Conservation (phyloP, 768 basidiomycete species). For the Tylopilus rubrobrunneus region DNA sequence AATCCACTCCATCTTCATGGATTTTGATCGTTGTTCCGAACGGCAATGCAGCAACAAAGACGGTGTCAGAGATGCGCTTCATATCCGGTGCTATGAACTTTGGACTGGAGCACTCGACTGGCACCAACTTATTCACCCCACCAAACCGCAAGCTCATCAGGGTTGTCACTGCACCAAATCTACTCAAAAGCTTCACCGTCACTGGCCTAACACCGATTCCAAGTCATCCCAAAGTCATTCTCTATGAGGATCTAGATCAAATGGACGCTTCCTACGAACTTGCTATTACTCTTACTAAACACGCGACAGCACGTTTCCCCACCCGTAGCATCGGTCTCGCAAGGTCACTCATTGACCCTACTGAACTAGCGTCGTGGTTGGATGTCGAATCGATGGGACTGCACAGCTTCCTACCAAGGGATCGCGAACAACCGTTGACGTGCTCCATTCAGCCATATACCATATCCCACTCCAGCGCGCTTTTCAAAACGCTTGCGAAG, state of each 20-base stretch:
- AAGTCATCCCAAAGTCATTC: slow-evolving; percentile 54
- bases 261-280: slow-evolving; percentile 82
- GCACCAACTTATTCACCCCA: too few species aligned
- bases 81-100: slow-evolving; percentile 39
- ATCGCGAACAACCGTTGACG: slow-evolving; percentile 76
- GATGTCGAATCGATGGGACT: slow-evolving; percentile 58
- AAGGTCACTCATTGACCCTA: slow-evolving; percentile 74
- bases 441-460: slow-evolving; percentile 74
- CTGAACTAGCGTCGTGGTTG: slow-evolving; percentile 82
- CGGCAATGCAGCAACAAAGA: slow-evolving; percentile 51
- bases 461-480: slow-evolving; percentile 78
- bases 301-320: slow-evolving; percentile 54
- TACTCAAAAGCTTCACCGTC: too few species aligned
- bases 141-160: too few species aligned
- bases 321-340: slow-evolving; percentile 78
- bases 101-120: slow-evolving; percentile 31
- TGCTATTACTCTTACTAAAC: slow-evolving; percentile 65
- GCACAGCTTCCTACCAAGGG: slow-evolving; percentile 76
- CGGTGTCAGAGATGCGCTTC: slow-evolving; percentile 48
- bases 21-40: slow-evolving; percentile 63
- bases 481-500: slow-evolving; percentile 91
- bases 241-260: slow-evolving; percentile 85
- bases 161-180: too few species aligned
- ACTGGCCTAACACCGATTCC: slow-evolving; percentile 22
- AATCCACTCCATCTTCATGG: slow-evolving; percentile 44